Conservation (phyloP, 495 filamentous ascomycete genomes). For the Xylaria palmicola region DNA sequence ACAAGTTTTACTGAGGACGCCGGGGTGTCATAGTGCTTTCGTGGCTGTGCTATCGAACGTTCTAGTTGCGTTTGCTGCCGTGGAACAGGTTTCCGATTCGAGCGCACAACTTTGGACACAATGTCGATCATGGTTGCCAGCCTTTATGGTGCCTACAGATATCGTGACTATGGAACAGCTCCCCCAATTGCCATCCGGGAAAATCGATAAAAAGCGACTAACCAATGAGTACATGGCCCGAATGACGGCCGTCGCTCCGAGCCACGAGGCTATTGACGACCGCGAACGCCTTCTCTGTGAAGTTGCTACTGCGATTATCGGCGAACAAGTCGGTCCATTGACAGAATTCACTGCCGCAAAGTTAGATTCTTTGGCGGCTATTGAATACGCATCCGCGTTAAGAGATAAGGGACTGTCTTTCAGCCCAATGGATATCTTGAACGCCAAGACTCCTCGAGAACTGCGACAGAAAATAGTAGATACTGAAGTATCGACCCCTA, state of each 20-base stretch:
- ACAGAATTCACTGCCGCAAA: conserved; percentile 54
- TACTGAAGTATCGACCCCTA: not conserved
- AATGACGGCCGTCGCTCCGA: not conserved
- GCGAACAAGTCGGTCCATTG: conserved; percentile 32
- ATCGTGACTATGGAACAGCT: conserved; percentile 59
- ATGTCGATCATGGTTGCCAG: conserved; percentile 70
- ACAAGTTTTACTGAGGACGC: conserved; percentile 57
- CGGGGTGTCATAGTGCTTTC: conserved; percentile 53
- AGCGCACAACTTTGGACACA: conserved; percentile 47
- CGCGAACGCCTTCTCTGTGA: conserved; percentile 49
- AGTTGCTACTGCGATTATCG: conserved; percentile 48
- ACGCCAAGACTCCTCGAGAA: conserved; percentile 41
- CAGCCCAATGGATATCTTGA: conserved; percentile 57
- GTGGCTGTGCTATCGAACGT: conserved; percentile 59
- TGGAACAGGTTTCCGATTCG: conserved; percentile 34
- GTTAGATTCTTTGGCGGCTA: conserved; percentile 71
- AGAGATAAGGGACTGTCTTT: conserved; percentile 50
- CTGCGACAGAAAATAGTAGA: conserved; percentile 7
- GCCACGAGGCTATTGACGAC: conserved; percentile 31
- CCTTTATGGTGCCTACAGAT: conserved; percentile 75
- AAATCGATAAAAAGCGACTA: conserved; percentile 68
- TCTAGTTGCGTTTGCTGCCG: conserved; percentile 67
- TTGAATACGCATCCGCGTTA: conserved; percentile 62
- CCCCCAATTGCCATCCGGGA: conserved; percentile 74
- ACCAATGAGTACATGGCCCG: conserved; percentile 51